phyloP scores from a whole-genome alignment of 257 asterid genomes.

The Solanum appendiculatum region DNA sequence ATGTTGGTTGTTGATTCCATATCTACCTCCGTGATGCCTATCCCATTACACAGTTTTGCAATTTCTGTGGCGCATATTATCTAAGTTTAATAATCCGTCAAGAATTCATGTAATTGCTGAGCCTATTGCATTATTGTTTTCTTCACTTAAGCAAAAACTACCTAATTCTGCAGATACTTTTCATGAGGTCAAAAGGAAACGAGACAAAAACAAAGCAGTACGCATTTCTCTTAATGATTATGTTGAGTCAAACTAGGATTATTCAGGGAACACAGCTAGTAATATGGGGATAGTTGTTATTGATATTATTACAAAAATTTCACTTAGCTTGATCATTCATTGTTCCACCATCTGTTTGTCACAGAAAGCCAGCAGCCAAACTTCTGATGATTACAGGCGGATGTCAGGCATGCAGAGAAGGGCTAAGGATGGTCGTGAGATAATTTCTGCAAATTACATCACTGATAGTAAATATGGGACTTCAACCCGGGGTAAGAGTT shows the following conservation, averaged over 20 bases:
- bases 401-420: conserved; percentile 27
- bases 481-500: background rate
- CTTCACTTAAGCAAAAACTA: background rate
- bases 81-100: background rate
- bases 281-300: background rate
- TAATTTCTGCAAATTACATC: conserved; percentile 14
- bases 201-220: conserved; percentile 42
- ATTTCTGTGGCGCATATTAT: background rate
- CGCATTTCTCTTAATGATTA: conserved; percentile 4
- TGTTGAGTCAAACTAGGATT: background rate
- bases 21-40: background rate
- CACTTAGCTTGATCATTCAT: background rate
- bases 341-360: background rate
- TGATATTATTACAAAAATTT: background rate
- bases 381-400: conserved; percentile 6
- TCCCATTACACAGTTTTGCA: background rate
- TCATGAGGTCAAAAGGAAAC: conserved; percentile 54
- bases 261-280: background rate
- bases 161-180: conserved; percentile 40
- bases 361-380: conserved; percentile 24
- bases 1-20: background rate
- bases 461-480: conserved; percentile 22
- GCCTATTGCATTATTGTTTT: background rate
- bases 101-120: background rate
- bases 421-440: conserved; percentile 24